These are phyloP conservation scores for Rutstroemia sp. DNA, from an alignment of 2,329 filamentous ascomycete species.

Conservation along the genomic window DNA sequence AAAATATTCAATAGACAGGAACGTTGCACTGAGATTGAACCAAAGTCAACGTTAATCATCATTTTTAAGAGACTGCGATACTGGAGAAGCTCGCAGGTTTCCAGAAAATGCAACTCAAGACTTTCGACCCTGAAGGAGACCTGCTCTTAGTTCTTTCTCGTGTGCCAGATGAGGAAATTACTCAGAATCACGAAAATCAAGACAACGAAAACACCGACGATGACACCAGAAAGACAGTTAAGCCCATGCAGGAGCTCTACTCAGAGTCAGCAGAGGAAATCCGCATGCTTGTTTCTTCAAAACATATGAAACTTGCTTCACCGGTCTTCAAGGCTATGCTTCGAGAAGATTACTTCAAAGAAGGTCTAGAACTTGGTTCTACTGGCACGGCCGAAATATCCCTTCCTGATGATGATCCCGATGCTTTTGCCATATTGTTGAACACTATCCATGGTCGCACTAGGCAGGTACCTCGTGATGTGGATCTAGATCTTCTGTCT, in stretches of 20 bases:
- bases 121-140: slow-evolving; percentile 3
- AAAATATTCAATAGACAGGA: too few relatives aligned
- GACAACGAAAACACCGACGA: not conserved
- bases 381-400: not conserved
- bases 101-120: not conserved
- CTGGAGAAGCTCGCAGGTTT: too few relatives aligned
- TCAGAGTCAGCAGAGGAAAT: not conserved
- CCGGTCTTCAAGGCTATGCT: not conserved
- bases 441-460: not conserved
- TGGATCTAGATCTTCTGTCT: not conserved
- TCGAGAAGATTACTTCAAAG: not conserved
- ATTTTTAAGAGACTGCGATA: too few relatives aligned
- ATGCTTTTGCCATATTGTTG: slow-evolving; percentile 6
- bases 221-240: not conserved
- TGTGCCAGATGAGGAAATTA: not conserved
- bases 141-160: not conserved
- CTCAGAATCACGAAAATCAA: not conserved
- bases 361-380: not conserved
- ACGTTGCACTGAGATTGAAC: too few relatives aligned
- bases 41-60: too few relatives aligned
- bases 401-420: slow-evolving; percentile 2
- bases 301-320: slow-evolving; percentile 1
- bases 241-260: too few relatives aligned
- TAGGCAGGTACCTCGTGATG: not conserved
- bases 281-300: slow-evolving; percentile 2